Base-by-base conservation (phyloP, 345 rosid genomes). In the Alliaria petiolata region DNA sequence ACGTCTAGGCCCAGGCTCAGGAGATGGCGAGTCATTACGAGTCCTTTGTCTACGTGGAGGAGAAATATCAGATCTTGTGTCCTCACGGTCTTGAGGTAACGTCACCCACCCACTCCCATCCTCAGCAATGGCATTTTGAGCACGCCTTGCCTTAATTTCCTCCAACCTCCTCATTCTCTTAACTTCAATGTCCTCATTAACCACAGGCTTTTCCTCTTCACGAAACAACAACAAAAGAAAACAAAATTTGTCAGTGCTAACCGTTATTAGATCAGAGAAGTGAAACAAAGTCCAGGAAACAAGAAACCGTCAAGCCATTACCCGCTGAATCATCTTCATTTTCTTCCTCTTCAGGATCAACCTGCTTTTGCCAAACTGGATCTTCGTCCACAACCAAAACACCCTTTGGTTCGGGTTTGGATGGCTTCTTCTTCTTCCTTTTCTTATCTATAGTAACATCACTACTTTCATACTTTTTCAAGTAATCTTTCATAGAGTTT, bases 41-140 rank as follows among this genome's bases (percentile, higher is more conserved):
- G 80, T 44, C 71, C 85, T 81, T 34, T 35, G 78, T 58, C 79
- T 81, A 54, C 71, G 82, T 11, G 90, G 93, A 11, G 99, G 92
- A 30, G 93, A 91, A 49, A 79, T 76, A 78, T 85, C 90, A 62
- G 89, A 77, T 59, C 39, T 56, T 28, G 53, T 50, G 57, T 72
- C 55, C 1, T 68, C 60, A 17, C 0, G 65, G n/a, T 71, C 57
- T 57, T 80, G 45, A 76, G 97, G 70, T 26, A 95, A 76, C 4
- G 90, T 70, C 64, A 89, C 84, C 99, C 98, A 91, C 7, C 99
- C 97, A 40, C 97, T 95, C 14, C 99, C 98, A 81, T 95, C 98
- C 78, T 95, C 98, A 15, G 98, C 88, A 39, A 91, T 84, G 51
- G 85, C 79, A 76, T 87, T 79, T 39, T 77, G 79, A 17, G 85